Evolutionary conservation across 2,329 filamentous ascomycete species (phyloP).

Genomic region (Cladosporium sphaerospermum): DNA sequence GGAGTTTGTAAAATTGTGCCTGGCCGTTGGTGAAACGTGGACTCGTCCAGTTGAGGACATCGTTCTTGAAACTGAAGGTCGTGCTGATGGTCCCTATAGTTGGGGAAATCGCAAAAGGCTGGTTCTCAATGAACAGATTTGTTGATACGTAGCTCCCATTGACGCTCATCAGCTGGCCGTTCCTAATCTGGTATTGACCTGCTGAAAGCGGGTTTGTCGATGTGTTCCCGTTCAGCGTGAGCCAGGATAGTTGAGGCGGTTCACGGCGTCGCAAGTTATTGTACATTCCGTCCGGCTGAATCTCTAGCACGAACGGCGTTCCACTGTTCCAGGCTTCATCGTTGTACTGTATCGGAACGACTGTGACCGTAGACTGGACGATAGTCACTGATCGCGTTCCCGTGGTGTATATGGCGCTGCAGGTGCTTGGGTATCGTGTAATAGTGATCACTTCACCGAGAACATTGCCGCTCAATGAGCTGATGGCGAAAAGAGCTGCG

Average conservation of each 20-base stretch:
- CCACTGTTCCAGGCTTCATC: conserved; percentile 27
- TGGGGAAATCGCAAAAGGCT: conserved; percentile 23
- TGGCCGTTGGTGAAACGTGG: conserved; percentile 25
- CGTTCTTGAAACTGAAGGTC: conserved; percentile 23
- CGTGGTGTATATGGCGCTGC: conserved; percentile 23
- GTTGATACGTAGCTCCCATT: conserved; percentile 24
- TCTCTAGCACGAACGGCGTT: conserved; percentile 26
- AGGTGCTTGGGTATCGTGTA: conserved; percentile 22
- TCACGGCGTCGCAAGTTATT: background rate
- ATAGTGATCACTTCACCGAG: conserved; percentile 21
- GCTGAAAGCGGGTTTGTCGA: conserved; percentile 26
- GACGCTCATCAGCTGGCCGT: conserved; percentile 20
- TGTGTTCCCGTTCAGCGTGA: conserved; percentile 29
- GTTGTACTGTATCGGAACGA: conserved; percentile 17
- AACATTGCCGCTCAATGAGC: background rate
- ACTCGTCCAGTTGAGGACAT: conserved; percentile 29
- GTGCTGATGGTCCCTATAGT: conserved; percentile 23
- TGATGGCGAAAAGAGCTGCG: background rate
- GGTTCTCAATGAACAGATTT: conserved; percentile 16
- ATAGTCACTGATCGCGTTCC: conserved; percentile 20
- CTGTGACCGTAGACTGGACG: conserved; percentile 23
- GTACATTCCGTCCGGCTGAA: conserved; percentile 15
- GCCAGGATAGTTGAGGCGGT: conserved; percentile 18
- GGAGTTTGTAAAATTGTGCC: conserved; percentile 28
- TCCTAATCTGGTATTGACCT: conserved; percentile 25